These are phyloP conservation scores for Colletotrichum sp. DNA, from an alignment of 2,329 filamentous ascomycete species.

Conservation along the genomic window DNA sequence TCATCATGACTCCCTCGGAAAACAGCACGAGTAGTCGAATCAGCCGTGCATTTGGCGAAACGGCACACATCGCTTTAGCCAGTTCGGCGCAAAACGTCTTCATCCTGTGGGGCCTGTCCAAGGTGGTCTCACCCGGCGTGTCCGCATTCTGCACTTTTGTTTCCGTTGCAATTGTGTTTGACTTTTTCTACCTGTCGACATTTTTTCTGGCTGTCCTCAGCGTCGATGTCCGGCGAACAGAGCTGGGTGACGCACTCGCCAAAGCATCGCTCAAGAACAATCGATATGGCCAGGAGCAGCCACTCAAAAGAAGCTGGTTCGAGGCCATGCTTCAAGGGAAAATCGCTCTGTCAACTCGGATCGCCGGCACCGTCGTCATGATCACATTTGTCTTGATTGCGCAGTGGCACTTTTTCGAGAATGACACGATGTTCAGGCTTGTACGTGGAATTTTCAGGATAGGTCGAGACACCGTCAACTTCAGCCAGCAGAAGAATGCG, in stretches of 20 bases:
- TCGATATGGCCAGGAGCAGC: slow-evolving; percentile 32
- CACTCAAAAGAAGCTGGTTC: slow-evolving; percentile 55
- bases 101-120: slow-evolving; percentile 70
- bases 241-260: slow-evolving; percentile 75
- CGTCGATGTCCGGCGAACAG: slow-evolving; percentile 77
- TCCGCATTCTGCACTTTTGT: slow-evolving; percentile 79
- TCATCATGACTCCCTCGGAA: slow-evolving; percentile 74
- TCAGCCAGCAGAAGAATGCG: slow-evolving; percentile 30
- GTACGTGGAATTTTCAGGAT: slow-evolving; percentile 37
- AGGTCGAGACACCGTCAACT: slow-evolving; percentile 31
- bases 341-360: slow-evolving; percentile 71
- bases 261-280: slow-evolving; percentile 54
- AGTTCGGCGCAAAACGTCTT: slow-evolving; percentile 73
- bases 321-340: slow-evolving; percentile 69
- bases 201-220: slow-evolving; percentile 83
- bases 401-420: slow-evolving; percentile 80
- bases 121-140: slow-evolving; percentile 71
- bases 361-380: slow-evolving; percentile 77
- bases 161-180: slow-evolving; percentile 75
- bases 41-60: slow-evolving; percentile 75
- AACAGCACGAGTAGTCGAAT: slow-evolving; percentile 73
- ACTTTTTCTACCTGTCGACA: slow-evolving; percentile 79
- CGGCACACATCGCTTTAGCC: slow-evolving; percentile 71
- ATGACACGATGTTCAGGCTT: slow-evolving; percentile 48
- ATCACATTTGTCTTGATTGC: slow-evolving; percentile 74